Evolutionary conservation across 2,329 filamentous ascomycete genomes (phyloP).

Genomic region (Nemania abortiva): DNA sequence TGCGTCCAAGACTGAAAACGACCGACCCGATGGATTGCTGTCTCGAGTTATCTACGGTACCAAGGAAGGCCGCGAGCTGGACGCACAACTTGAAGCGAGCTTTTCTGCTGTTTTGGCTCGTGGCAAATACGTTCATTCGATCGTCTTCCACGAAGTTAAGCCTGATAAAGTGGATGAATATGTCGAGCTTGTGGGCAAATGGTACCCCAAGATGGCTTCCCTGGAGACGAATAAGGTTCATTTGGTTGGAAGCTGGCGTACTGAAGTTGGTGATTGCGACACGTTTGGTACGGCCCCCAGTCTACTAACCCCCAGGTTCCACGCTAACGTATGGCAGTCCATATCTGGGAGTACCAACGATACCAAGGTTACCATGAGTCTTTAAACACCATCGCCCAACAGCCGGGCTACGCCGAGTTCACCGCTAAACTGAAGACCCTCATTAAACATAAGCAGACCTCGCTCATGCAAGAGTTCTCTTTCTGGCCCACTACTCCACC

Average conservation of each 20-base stretch:
- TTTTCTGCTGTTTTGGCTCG: slow-evolving; percentile 95
- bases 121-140: slow-evolving; percentile 98
- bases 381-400: slow-evolving; percentile 82
- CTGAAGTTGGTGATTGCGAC: slow-evolving; percentile 96
- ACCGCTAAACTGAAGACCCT: slow-evolving; percentile 86
- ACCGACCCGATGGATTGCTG: slow-evolving; percentile 78
- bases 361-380: slow-evolving; percentile 97
- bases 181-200: slow-evolving; percentile 85
- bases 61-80: slow-evolving; percentile 91
- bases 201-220: slow-evolving; percentile 91
- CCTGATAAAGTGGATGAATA: slow-evolving; percentile 97
- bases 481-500: slow-evolving; percentile 98
- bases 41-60: slow-evolving; percentile 96
- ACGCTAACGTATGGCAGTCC: slow-evolving; percentile 69
- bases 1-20: slow-evolving; percentile 65
- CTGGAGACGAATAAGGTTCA: slow-evolving; percentile 92
- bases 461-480: slow-evolving; percentile 98
- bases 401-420: slow-evolving; percentile 86
- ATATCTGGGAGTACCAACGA: slow-evolving; percentile 99
- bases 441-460: slow-evolving; percentile 85
- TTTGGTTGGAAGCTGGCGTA: slow-evolving; percentile 97
- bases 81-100: slow-evolving; percentile 94
- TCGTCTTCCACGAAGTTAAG: slow-evolving; percentile 95
- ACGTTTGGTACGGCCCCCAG: slow-evolving; percentile 70
- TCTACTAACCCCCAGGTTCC: too few relatives aligned